Evolutionary conservation across 2,329 filamentous ascomycete genomes (phyloP), one percentile per base, ranked within the genome.

Genomic region (Cryphonectria nitschkei): DNA sequence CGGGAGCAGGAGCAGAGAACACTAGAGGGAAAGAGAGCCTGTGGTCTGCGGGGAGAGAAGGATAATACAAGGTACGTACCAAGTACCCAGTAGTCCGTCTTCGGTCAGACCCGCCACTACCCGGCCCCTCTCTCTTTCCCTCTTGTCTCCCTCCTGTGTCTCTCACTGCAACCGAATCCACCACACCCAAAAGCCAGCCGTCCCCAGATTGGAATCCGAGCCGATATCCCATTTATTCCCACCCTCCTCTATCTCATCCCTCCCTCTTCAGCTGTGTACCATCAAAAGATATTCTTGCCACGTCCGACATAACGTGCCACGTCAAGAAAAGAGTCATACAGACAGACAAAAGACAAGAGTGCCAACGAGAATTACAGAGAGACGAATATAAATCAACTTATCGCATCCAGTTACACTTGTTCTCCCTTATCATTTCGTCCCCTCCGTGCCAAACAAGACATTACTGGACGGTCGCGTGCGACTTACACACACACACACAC

Each of bases 271-370:
- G 29, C 19, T 22, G 22, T 50, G n/a, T 26, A 65, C 41, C 14
- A 37, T 62, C 60, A 19, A 39, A 29, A 29, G 26, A 26, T 46
- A 58, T 9, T 67, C 65, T 62, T 68, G 65, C 64, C 68, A 70
- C 64, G 70, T 70, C 70, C 68, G 68, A 64, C 68, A 70, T 39
- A 69, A 71, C 67, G 70, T 71, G 63, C 26, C 26, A 64, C 54
- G 26, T 58, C 29, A 19, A 13, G 7, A 32, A 58, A 5, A 58
- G 58, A 61, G 37, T 39, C 34, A 39, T 11, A 19, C 39, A 43
- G n/a, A 39, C n/a, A 56, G 26, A 54, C 26, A n/a, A 2, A n/a
- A 14, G 19, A 50, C 22, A 50, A 39, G 34, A 61, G 65, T 22
- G 22, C 46, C 46, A n/a, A 50, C 46, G 64, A 65, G 19, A 26